Evolutionary conservation across 192 early-diverging fungal species (phyloP).

Genomic region (Coemansia sp.): DNA sequence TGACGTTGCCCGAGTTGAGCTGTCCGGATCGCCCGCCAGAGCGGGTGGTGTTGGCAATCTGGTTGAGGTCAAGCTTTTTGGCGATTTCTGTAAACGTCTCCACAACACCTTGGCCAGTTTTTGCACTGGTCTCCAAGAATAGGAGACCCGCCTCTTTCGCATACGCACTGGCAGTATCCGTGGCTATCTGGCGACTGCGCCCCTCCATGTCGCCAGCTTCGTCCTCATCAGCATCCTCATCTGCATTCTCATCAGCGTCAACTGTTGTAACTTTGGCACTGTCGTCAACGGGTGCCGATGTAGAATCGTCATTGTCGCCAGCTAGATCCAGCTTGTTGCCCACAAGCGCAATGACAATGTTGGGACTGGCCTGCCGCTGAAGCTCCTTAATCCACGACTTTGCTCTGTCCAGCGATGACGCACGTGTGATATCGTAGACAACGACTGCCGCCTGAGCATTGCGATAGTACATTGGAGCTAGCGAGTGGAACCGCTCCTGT

Average conservation of each 20-base stretch:
- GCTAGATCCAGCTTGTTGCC: conserved; percentile 94
- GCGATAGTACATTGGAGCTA: conserved; percentile 96
- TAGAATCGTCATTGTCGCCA: conserved; percentile 18
- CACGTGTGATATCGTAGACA: conserved; percentile 90
- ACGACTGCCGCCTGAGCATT: conserved; percentile 97
- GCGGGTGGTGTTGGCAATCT: conserved; percentile 40
- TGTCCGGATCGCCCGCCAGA: conserved; percentile 24
- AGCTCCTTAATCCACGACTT: conserved; percentile 96
- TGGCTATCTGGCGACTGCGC: conserved; percentile 60
- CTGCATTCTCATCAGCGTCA: too few relatives aligned
- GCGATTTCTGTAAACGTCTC: conserved; percentile 91
- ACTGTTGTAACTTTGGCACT: conserved; percentile 8
- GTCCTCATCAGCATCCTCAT: too few relatives aligned
- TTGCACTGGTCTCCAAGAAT: conserved; percentile 89
- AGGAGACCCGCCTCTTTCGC: conserved; percentile 79
- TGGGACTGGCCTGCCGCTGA: conserved; percentile 92
- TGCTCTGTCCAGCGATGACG: conserved; percentile 87
- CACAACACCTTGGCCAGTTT: conserved; percentile 79
- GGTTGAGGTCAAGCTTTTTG: conserved; percentile 45
- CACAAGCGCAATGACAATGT: conserved; percentile 94
- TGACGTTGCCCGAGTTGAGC: conserved; percentile 53
- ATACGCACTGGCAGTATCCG: conserved; percentile 76
- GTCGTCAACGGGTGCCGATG: background rate
- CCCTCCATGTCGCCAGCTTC: conserved; percentile 43
- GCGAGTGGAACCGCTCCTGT: conserved; percentile 96